These are phyloP conservation scores for Ophiostoma triangulosporum DNA, from an alignment of 2,329 filamentous ascomycete species.

Conservation along the genomic window DNA sequence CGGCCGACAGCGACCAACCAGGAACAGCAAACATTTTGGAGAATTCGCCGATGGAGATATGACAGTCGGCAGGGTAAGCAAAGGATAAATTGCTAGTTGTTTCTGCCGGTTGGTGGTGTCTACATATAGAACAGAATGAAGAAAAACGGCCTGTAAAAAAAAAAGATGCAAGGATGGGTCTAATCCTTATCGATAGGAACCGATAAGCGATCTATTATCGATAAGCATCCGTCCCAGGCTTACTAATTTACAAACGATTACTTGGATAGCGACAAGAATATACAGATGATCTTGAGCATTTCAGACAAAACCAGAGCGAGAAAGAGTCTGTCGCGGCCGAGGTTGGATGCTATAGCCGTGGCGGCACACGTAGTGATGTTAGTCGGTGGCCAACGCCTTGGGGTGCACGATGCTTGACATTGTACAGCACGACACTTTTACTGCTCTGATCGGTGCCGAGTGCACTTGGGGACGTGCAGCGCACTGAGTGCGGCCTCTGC, in stretches of 20 bases:
- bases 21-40: conserved; percentile 74
- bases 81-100: no score
- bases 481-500: conserved; percentile 17
- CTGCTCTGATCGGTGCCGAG: conserved; percentile 36
- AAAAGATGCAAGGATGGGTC: background rate
- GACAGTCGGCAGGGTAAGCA: background rate
- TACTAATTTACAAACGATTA: no score
- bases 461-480: conserved; percentile 30
- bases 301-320: no score
- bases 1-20: conserved; percentile 74
- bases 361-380: conserved; percentile 16
- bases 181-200: background rate
- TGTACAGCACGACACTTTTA: conserved; percentile 22
- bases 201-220: background rate
- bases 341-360: no score
- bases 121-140: background rate
- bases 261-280: no score
- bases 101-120: background rate
- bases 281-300: no score
- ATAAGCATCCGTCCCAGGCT: background rate
- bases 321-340: no score
- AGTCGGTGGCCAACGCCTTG: conserved; percentile 31
- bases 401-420: conserved; percentile 24
- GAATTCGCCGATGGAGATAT: no score
- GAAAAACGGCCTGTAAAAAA: background rate